phyloP scores from a whole-genome alignment of 352 stramenopile genomes.

The Globisporangium nunn region DNA sequence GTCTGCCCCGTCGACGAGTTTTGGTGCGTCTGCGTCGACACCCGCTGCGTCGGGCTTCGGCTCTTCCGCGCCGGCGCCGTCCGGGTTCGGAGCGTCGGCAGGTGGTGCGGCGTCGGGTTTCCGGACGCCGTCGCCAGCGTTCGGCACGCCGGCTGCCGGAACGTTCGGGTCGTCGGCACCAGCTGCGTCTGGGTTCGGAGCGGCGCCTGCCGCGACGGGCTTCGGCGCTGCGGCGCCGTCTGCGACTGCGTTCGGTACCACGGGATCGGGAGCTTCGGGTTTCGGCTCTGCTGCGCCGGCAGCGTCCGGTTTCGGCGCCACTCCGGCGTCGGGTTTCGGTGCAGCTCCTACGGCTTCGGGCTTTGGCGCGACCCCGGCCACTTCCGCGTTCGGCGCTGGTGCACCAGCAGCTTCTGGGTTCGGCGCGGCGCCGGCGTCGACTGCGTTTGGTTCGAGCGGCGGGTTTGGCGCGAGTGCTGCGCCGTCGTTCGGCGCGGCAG shows the following conservation, averaged over 20 bases:
- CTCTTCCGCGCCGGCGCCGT: slow-evolving; percentile 21
- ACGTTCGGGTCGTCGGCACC: slow-evolving; percentile 3
- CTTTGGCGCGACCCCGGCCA: background rate
- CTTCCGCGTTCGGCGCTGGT: slow-evolving; percentile 12
- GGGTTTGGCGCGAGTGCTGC: slow-evolving; percentile 14
- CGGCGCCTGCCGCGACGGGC: background rate
- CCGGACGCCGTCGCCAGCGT: slow-evolving; percentile 1
- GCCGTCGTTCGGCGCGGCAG: slow-evolving; percentile 21
- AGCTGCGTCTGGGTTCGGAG: slow-evolving; percentile 12
- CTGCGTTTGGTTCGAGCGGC: slow-evolving; percentile 1
- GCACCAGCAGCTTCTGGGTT: slow-evolving; percentile 3
- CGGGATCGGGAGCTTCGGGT: slow-evolving; percentile 6
- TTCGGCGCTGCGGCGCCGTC: slow-evolving; percentile 11
- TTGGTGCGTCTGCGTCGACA: slow-evolving; percentile 7
- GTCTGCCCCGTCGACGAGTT: slow-evolving; percentile 3
- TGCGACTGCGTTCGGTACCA: background rate
- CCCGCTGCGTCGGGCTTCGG: slow-evolving; percentile 34
- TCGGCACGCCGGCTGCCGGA: slow-evolving; percentile 7
- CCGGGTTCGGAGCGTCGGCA: slow-evolving; percentile 26
- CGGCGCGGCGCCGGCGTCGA: background rate
- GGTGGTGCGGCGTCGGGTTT: slow-evolving; percentile 14
- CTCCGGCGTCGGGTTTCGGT: slow-evolving; percentile 2
- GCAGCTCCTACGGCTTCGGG: background rate
- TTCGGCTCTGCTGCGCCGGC: slow-evolving; percentile 11
- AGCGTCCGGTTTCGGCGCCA: background rate